These are phyloP conservation scores for Lactarius hatsudake DNA, from an alignment of 768 basidiomycete genomes.

Conservation along the genomic window DNA sequence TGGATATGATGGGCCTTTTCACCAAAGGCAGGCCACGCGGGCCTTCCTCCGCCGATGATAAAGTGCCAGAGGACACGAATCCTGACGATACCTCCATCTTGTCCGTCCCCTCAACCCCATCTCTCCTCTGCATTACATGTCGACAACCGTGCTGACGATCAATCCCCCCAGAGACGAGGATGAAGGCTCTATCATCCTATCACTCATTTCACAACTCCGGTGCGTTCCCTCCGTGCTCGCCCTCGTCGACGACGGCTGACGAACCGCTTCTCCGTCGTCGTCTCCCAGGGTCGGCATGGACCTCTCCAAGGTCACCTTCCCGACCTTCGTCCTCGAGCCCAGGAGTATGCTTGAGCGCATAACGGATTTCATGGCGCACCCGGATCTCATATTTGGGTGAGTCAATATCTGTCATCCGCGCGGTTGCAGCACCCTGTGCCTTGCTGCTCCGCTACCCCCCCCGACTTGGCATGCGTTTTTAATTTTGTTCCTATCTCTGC, in stretches of 20 bases:
- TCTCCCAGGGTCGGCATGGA: conserved; percentile 87
- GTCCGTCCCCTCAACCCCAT: conserved; percentile 46
- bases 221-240: conserved; percentile 34
- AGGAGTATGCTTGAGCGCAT: conserved; percentile 97
- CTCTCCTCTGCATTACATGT: conserved; percentile 18
- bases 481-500: conserved; percentile 14
- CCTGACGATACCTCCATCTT: conserved; percentile 89
- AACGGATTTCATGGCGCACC: conserved; percentile 99
- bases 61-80: conserved; percentile 76
- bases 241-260: background rate
- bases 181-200: conserved; percentile 86
- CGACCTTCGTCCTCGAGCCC: conserved; percentile 94
- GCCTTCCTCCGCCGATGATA: conserved; percentile 56
- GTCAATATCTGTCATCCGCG: conserved; percentile 34
- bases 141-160: conserved; percentile 35
- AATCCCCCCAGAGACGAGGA: conserved; percentile 70
- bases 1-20: conserved; percentile 75
- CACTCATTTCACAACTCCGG: conserved; percentile 88
- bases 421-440: conserved; percentile 6
- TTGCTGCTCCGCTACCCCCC: background rate
- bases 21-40: conserved; percentile 65
- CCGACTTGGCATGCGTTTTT: background rate
- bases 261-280: no score
- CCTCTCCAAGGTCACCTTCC: conserved; percentile 89
- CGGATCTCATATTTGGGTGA: conserved; percentile 93